phyloP scores from a whole-genome alignment of 2,329 filamentous ascomycete species.

The Talaromyces albobiverticillius region DNA sequence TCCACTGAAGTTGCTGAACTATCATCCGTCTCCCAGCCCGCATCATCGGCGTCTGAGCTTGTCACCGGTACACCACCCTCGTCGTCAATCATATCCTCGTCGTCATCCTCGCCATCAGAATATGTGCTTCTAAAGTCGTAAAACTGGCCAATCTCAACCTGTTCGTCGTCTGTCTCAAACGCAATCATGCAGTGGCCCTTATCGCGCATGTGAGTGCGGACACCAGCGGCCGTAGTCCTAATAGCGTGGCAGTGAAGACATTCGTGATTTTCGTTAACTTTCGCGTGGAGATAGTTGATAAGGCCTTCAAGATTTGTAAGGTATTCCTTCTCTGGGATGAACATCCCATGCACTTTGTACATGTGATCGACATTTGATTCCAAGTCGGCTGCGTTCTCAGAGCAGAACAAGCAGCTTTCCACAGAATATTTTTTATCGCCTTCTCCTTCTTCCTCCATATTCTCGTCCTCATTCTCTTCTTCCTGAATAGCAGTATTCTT shows the following conservation, averaged over 20 bases:
- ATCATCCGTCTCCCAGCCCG: slow-evolving; percentile 96
- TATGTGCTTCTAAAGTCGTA: slow-evolving; percentile 98
- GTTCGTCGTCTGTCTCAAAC: slow-evolving; percentile 81
- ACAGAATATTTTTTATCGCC: slow-evolving; percentile 45
- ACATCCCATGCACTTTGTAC: slow-evolving; percentile 91
- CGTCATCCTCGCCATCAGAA: slow-evolving; percentile 69
- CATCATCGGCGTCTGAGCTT: slow-evolving; percentile 53
- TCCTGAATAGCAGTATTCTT: slow-evolving; percentile 61
- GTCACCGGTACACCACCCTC: slow-evolving; percentile 61
- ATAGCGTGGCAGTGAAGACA: slow-evolving; percentile 86
- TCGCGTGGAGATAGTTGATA: slow-evolving; percentile 72
- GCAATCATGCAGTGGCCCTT: slow-evolving; percentile 96
- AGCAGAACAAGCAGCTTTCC: slow-evolving; percentile 82
- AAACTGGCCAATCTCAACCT: slow-evolving; percentile 91
- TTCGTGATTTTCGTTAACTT: slow-evolving; percentile 75
- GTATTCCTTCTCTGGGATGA: slow-evolving; percentile 85
- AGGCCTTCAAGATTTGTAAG: slow-evolving; percentile 80
- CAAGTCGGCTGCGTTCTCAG: slow-evolving; percentile 72
- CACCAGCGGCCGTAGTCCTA: slow-evolving; percentile 72
- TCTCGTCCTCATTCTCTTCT: slow-evolving; percentile 35
- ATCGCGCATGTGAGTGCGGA: slow-evolving; percentile 96
- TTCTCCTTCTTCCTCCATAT: slow-evolving; percentile 35
- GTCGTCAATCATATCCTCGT: slow-evolving; percentile 48
- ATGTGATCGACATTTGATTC: slow-evolving; percentile 82
- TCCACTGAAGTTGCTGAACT: slow-evolving; percentile 81